phyloP scores from a whole-genome alignment of 495 filamentous ascomycete genomes.

The Penicillium robsamsonii region DNA sequence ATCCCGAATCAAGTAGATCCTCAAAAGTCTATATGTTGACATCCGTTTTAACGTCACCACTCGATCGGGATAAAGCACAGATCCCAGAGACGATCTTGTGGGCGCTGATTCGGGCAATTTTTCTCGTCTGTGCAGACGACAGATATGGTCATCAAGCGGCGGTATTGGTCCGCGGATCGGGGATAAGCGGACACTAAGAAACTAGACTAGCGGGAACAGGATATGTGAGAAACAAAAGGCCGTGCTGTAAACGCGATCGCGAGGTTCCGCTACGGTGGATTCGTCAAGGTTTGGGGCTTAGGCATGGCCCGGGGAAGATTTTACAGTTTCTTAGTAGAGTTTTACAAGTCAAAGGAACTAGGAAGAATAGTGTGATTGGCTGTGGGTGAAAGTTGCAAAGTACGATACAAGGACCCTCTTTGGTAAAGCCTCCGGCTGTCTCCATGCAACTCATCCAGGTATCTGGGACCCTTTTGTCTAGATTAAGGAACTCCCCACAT shows the following conservation, averaged over 20 bases:
- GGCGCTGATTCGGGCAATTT: constrained; percentile 27
- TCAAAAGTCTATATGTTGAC: constrained; percentile 14
- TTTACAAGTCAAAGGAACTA: constrained; percentile 11
- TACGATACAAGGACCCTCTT: constrained; percentile 21
- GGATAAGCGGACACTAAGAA: constrained; percentile 2
- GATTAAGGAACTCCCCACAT: background rate
- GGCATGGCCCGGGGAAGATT: constrained; percentile 21
- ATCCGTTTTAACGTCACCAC: constrained; percentile 20
- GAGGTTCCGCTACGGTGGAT: constrained; percentile 19
- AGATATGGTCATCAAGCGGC: background rate
- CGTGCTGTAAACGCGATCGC: constrained; percentile 15
- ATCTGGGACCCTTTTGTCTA: constrained; percentile 10
- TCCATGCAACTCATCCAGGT: constrained; percentile 24
- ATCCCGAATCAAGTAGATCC: background rate
- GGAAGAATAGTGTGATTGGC: constrained; percentile 20
- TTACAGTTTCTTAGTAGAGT: constrained; percentile 19
- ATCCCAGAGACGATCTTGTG: constrained; percentile 25
- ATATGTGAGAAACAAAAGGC: too few species aligned
- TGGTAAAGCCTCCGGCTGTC: constrained; percentile 4
- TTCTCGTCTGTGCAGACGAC: constrained; percentile 24
- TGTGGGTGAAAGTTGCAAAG: constrained; percentile 12
- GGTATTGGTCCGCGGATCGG: constrained; percentile 10
- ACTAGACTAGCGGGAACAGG: constrained; percentile 6
- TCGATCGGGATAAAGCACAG: constrained; percentile 20
- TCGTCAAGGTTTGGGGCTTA: constrained; percentile 9